Conservation (phyloP, 176 grass and related monocot species). For the Triticum dicoccoides region DNA sequence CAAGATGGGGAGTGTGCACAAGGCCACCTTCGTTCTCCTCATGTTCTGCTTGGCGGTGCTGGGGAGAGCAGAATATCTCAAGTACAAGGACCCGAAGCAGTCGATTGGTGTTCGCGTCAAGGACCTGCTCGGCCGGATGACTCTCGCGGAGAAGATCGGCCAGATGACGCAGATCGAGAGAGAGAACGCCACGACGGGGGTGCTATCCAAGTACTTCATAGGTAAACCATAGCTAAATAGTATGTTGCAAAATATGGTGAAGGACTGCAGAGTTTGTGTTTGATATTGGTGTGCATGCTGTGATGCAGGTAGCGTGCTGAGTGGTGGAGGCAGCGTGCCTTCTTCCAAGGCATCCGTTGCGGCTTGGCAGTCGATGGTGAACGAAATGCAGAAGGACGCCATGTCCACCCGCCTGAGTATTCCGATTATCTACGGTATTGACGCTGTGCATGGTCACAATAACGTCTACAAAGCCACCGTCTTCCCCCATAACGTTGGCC, state of each 20-base stretch:
- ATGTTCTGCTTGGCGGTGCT: slow-evolving; percentile 17
- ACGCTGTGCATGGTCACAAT: slow-evolving; percentile 83
- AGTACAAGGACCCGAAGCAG: slow-evolving; percentile 70
- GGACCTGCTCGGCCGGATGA: slow-evolving; percentile 62
- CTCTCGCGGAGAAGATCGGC: slow-evolving; percentile 77
- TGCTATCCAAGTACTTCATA: slow-evolving; percentile 64
- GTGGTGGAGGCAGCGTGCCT: slow-evolving; percentile 76
- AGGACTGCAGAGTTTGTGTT: not conserved
- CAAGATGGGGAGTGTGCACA: slow-evolving; percentile 52
- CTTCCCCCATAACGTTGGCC: slow-evolving; percentile 84
- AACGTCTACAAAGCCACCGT: slow-evolving; percentile 76
- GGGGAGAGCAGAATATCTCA: slow-evolving; percentile 39
- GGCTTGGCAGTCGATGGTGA: slow-evolving; percentile 52
- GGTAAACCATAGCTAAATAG: slow-evolving; percentile 16
- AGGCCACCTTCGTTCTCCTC: slow-evolving; percentile 35
- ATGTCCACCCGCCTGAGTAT: slow-evolving; percentile 80
- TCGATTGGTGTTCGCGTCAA: slow-evolving; percentile 45
- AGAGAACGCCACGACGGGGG: slow-evolving; percentile 54
- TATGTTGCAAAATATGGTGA: not conserved
- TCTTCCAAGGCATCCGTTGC: slow-evolving; percentile 51
- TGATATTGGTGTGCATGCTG: not conserved
- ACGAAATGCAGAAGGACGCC: slow-evolving; percentile 55
- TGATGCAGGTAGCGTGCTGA: slow-evolving; percentile 66
- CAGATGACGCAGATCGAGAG: slow-evolving; percentile 81
- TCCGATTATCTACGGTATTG: slow-evolving; percentile 83